Base-by-base conservation (phyloP, 1,139 yeast species). In the Lodderomyces oxycetoniae region DNA sequence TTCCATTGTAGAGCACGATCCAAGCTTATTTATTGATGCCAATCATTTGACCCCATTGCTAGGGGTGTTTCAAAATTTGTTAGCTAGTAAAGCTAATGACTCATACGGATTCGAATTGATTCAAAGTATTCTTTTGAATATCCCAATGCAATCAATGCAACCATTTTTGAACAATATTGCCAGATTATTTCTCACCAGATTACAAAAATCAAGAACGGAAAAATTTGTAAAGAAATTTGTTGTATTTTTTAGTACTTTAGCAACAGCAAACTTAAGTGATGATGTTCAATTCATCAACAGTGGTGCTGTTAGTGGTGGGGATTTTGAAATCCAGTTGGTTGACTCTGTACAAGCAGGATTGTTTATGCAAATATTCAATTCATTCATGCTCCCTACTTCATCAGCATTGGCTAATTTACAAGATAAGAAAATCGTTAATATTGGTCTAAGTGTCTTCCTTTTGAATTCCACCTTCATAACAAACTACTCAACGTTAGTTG, bases 21-120 rank as follows among this genome's bases (percentile, higher is more conserved):
- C 81, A 2, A 40, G 55, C 1, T 61, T 68, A 0, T 81, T 79
- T 44, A 55, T 65, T 5, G 63, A 64, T 33, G 19, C 34, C 2
- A 67, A 63, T 30, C 33, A 35, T 12, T 57, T 89, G 35, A 74
- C 83, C 23, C 95, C 97, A 3, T 73, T 93, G 26, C 66, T 93
- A 34, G 99, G 99, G 30, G 95, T 93, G n/a, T 93, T 87, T 67
- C 98, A 93, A 62, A 88, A 89, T 53, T 67, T 93, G 42, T 77
- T 91, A 35, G 79, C 96, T 1, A 86, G 96, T 0, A 84, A 82
- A 48, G 73, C 77, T 12, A 83, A 87, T 49, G 97, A 91, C 48
- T 59, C 62, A 26, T 73, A 78, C 49, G 97, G 97, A 2, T 82
- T 93, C 53, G 96, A 91, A 40, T 63, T 93, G 31, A 61, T 93